A percentile compares a stretch with the other conserved stretches of the same genome.
Conservation (phyloP, 2,329 filamentous ascomycete genomes). For the Neurospora crassa region DNA sequence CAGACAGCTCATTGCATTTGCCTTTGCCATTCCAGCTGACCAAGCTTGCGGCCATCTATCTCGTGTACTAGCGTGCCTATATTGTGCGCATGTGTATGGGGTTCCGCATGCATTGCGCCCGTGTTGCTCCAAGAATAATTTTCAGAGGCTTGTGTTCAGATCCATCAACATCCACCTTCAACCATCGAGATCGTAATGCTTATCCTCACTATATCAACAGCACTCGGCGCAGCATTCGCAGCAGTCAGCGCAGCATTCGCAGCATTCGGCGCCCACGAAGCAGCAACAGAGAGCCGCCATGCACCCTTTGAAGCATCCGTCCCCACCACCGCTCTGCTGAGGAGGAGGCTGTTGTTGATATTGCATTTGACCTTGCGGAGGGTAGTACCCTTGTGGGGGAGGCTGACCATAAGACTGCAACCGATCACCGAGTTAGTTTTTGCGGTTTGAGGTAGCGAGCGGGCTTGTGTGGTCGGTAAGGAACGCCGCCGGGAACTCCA, state of each 20-base stretch:
- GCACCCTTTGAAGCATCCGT: conserved; percentile 35
- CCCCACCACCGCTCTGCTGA: conserved; percentile 24
- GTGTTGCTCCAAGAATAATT: background rate
- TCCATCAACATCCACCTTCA: background rate
- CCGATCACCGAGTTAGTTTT: conserved; percentile 4
- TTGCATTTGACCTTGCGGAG: conserved; percentile 34
- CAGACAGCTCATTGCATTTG: background rate
- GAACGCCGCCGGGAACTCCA: conserved; percentile 1
- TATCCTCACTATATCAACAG: conserved; percentile 20
- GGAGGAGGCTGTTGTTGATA: conserved; percentile 35
- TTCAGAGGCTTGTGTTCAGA: background rate
- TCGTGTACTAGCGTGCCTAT: background rate
- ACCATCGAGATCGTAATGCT: background rate
- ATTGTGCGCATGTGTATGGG: background rate
- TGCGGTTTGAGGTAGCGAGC: background rate
- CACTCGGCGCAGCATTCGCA: conserved; percentile 29
- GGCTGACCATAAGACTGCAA: conserved; percentile 26
- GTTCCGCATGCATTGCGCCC: background rate
- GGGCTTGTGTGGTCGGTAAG: background rate
- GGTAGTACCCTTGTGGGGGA: conserved; percentile 32
- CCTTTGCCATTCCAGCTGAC: background rate
- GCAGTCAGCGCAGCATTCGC: conserved; percentile 40
- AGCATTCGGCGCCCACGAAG: conserved; percentile 40
- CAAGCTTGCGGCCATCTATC: background rate
- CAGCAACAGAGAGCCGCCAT: conserved; percentile 40